These are phyloP conservation scores for Drechslerella stenobrocha DNA, from an alignment of 2,329 filamentous ascomycete species.

Conservation along the genomic window DNA sequence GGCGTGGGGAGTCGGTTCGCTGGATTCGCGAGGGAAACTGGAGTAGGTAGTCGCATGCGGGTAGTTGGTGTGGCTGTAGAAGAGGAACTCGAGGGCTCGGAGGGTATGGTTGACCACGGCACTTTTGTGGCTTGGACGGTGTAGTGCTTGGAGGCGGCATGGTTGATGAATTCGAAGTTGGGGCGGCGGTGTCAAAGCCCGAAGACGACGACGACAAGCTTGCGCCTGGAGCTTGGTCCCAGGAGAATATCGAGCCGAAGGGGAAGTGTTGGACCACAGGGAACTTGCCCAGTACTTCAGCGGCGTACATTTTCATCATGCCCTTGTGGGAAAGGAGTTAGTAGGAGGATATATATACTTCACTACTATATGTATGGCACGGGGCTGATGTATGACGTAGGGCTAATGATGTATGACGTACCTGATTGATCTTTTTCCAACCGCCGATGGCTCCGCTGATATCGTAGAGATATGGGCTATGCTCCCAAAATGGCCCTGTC, in stretches of 20 bases:
- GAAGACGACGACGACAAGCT: too few relatives aligned
- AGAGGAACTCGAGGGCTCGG: conserved; percentile 12
- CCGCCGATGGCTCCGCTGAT: conserved; percentile 86
- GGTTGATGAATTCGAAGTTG: conserved; percentile 1
- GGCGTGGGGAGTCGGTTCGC: conserved; percentile 9
- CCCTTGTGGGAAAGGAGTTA: conserved; percentile 62
- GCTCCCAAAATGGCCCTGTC: conserved; percentile 93
- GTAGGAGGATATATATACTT: too few relatives aligned
- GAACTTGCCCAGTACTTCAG: conserved; percentile 93
- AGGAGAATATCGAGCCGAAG: conserved; percentile 78
- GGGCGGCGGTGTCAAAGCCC: too few relatives aligned
- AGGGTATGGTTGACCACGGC: conserved; percentile 43
- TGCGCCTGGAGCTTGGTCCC: conserved; percentile 57
- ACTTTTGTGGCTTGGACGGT: conserved; percentile 26
- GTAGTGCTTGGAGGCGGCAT: conserved; percentile 9
- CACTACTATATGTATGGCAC: neutral
- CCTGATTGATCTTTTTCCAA: conserved; percentile 99
- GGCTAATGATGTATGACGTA: conserved; percentile 52
- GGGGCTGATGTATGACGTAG: neutral
- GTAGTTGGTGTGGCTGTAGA: conserved; percentile 14
- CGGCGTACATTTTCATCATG: conserved; percentile 99
- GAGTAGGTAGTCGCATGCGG: conserved; percentile 26
- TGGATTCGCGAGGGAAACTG: conserved; percentile 23
- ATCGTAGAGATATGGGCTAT: conserved; percentile 91
- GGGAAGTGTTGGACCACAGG: conserved; percentile 97